Percentiles rank a stretch among this genome's conserved stretches.
Evolutionary conservation across 768 basidiomycete species (phyloP).

Genomic region (Lanmaoa rubissima): DNA sequence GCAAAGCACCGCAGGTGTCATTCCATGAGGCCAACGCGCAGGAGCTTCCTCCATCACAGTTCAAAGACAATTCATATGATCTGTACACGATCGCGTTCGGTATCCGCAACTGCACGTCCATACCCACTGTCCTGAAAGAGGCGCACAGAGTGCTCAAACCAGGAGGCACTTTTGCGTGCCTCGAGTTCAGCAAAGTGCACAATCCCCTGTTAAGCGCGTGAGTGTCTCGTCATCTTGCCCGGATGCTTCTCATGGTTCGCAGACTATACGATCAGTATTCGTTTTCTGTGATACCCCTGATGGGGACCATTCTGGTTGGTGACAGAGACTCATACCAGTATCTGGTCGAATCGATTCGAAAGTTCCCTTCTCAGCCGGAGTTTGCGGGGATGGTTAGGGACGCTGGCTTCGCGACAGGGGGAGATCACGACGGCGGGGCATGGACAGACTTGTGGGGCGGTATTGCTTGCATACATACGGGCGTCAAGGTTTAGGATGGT

Average conservation of each 20-base stretch:
- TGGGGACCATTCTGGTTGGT: constrained; percentile 95
- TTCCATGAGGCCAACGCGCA: constrained; percentile 96
- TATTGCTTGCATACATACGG: constrained; percentile 81
- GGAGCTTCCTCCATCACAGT: constrained; percentile 58
- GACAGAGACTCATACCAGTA: constrained; percentile 97
- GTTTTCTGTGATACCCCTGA: constrained; percentile 89
- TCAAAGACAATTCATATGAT: constrained; percentile 84
- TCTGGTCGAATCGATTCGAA: constrained; percentile 94
- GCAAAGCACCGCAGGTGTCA: constrained; percentile 82
- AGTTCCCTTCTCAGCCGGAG: constrained; percentile 83
- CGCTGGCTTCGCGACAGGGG: constrained; percentile 77
- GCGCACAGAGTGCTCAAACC: constrained; percentile 95
- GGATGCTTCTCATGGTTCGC: constrained; percentile 7
- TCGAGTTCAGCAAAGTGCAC: constrained; percentile 92
- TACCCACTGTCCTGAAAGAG: constrained; percentile 82
- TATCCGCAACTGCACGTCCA: constrained; percentile 94
- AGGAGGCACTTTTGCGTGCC: constrained; percentile 91
- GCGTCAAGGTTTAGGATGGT: constrained; percentile 63
- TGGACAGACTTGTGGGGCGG: constrained; percentile 89
- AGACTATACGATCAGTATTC: constrained; percentile 95
- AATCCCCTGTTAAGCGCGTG: constrained; percentile 86
- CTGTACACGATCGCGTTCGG: constrained; percentile 99
- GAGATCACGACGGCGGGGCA: constrained; percentile 74
- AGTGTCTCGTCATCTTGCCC: constrained; percentile 32
- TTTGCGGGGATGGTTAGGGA: constrained; percentile 89